Evolutionary conservation across 129 eudicot species (phyloP).

Genomic region (Dittrichia graveolens): DNA sequence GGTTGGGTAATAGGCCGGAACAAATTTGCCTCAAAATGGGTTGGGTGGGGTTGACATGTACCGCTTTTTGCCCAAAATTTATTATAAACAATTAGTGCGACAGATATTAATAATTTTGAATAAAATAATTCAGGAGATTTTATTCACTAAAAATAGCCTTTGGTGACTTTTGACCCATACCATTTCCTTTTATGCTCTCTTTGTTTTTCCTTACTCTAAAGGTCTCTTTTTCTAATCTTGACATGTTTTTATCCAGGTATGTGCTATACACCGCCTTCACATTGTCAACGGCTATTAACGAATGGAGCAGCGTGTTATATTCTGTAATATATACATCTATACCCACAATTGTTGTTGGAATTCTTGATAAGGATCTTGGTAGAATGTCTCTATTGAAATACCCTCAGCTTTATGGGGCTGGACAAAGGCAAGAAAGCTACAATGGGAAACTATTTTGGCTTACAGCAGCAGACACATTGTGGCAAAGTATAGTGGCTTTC

Average conservation of each 20-base stretch:
- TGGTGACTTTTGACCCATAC: background rate
- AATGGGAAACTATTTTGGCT: slow-evolving; percentile 70
- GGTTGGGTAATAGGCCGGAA: too few species aligned
- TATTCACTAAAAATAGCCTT: background rate
- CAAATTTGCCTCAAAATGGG: background rate
- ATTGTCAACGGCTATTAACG: slow-evolving; percentile 75
- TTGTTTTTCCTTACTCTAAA: background rate
- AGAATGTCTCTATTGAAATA: slow-evolving; percentile 58
- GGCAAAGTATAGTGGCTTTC: slow-evolving; percentile 86
- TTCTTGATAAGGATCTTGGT: slow-evolving; percentile 84
- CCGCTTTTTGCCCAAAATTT: background rate
- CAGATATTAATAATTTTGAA: background rate
- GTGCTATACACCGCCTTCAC: slow-evolving; percentile 69
- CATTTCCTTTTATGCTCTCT: background rate
- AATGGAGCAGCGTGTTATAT: slow-evolving; percentile 92
- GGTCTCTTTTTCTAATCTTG: slow-evolving; percentile 21
- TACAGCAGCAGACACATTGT: slow-evolving; percentile 70
- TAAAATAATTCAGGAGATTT: background rate
- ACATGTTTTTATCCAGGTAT: slow-evolving; percentile 60
- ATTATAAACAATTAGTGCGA: background rate
- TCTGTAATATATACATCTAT: slow-evolving; percentile 75
- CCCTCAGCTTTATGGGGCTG: slow-evolving; percentile 86
- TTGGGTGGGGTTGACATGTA: background rate
- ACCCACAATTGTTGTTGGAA: slow-evolving; percentile 83
- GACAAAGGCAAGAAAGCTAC: slow-evolving; percentile 81